A percentile compares a stretch with the other conserved stretches of the same genome.
These are phyloP conservation scores for Triglochin maritima DNA, from an alignment of 106 monocot genomes.

Conservation along the genomic window DNA sequence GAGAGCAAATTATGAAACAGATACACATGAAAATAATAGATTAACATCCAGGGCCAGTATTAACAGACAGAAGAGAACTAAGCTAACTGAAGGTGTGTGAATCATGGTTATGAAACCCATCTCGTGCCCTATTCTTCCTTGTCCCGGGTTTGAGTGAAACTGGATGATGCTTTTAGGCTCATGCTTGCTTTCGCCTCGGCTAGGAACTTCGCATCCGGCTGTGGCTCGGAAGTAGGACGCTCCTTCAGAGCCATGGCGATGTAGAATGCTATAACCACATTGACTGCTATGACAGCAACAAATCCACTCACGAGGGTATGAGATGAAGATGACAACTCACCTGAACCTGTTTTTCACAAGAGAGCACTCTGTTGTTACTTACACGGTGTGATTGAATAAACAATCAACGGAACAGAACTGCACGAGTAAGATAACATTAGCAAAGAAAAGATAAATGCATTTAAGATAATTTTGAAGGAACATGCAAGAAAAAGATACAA, in stretches of 20 bases:
- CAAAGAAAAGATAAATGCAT: not conserved
- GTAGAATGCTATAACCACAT: conserved; percentile 51
- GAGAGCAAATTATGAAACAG: no score
- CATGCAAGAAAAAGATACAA: not conserved
- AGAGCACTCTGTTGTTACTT: not conserved
- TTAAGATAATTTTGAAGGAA: not conserved
- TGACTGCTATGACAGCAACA: conserved; percentile 59
- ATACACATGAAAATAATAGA: no score
- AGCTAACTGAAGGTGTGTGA: no score
- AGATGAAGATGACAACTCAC: conserved; percentile 43
- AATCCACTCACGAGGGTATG: conserved; percentile 61
- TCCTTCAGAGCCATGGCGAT: conserved; percentile 72
- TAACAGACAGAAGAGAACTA: no score
- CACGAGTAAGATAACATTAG: not conserved
- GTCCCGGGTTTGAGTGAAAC: conserved; percentile 8
- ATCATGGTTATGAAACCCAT: not conserved
- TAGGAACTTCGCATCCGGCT: conserved; percentile 53
- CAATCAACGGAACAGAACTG: not conserved
- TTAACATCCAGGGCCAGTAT: no score
- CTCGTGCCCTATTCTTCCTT: conserved; percentile 33
- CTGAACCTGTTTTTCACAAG: conserved; percentile 31
- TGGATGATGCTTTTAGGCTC: conserved; percentile 12
- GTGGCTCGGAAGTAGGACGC: conserved; percentile 15
- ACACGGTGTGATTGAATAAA: not conserved
- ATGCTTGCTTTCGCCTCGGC: conserved; percentile 67